These are phyloP conservation scores for Miscanthus sacchariflorus DNA, from an alignment of 202 grass and related monocot genomes.

Conservation along the genomic window DNA sequence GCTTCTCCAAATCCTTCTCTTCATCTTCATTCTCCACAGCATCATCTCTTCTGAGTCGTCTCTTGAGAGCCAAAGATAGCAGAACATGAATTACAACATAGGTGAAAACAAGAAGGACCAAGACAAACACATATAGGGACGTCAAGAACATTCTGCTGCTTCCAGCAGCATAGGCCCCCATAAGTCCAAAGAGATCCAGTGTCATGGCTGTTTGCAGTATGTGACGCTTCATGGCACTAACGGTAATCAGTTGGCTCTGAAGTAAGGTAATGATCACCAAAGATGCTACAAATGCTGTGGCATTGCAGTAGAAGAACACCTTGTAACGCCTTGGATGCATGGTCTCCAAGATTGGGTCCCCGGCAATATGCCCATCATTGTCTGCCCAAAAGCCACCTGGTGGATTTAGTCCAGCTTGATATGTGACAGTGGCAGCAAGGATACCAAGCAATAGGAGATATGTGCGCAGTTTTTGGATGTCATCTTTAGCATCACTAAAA, in stretches of 20 bases:
- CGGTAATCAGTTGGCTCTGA: conserved; percentile 50
- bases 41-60: neutral
- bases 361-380: conserved; percentile 37
- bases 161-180: conserved; percentile 66
- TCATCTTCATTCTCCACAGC: neutral
- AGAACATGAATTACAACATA: conserved; percentile 59
- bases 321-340: conserved; percentile 52
- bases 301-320: conserved; percentile 70
- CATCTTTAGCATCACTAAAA: conserved; percentile 31
- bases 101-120: conserved; percentile 50
- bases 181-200: conserved; percentile 59
- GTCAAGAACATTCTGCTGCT: conserved; percentile 56
- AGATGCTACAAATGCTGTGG: conserved; percentile 67
- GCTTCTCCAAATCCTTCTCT: conserved; percentile 48
- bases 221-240: conserved; percentile 42
- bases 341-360: conserved; percentile 53
- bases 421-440: conserved; percentile 57
- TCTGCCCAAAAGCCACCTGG: conserved; percentile 63
- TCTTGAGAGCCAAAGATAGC: conserved; percentile 42
- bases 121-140: conserved; percentile 46
- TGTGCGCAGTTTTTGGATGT: conserved; percentile 50
- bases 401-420: conserved; percentile 61
- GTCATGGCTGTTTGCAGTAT: conserved; percentile 67
- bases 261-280: conserved; percentile 70
- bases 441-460: conserved; percentile 61